phyloP scores from a whole-genome alignment of 1,139 yeast species.

The Kodamaea alishanica region DNA sequence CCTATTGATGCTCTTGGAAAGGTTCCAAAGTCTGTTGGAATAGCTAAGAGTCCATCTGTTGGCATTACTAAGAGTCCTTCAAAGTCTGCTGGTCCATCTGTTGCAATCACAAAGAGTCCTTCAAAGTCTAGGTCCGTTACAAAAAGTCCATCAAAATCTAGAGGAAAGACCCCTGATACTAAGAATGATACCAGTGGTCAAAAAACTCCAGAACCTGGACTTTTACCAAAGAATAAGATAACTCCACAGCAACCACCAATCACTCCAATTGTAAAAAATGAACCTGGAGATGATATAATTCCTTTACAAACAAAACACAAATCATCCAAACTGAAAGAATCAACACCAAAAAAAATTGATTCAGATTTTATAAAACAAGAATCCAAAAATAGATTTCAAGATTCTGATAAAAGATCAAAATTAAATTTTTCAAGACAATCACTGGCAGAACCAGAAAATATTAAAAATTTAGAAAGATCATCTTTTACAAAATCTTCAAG shows the following conservation, averaged over 20 bases:
- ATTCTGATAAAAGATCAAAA: conserved; percentile 2
- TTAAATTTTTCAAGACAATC: conserved; percentile 8
- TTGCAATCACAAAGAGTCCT: too few species aligned
- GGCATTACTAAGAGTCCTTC: background rate
- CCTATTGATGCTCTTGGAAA: background rate
- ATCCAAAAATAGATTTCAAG: background rate
- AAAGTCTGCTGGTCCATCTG: too few species aligned
- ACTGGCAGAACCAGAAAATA: conserved; percentile 17
- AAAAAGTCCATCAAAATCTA: too few species aligned
- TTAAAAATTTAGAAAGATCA: conserved; percentile 5
- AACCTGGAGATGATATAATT: conserved; percentile 2
- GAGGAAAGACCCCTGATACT: too few species aligned
- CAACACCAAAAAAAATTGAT: conserved; percentile 1
- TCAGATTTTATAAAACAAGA: background rate
- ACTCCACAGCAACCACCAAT: background rate
- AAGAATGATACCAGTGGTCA: too few species aligned
- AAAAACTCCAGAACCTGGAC: too few species aligned
- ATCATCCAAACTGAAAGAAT: conserved; percentile 2
- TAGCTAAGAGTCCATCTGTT: background rate
- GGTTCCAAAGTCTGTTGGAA: too few species aligned
- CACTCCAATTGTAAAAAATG: background rate
- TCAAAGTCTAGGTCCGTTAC: too few species aligned
- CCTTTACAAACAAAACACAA: conserved; percentile 1
- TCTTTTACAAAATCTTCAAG: conserved; percentile 20
- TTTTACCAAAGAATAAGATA: background rate